A percentile compares a stretch with the other conserved stretches of the same genome.
Conservation (phyloP, 495 filamentous ascomycete genomes). For the Podospora tetraspora region DNA sequence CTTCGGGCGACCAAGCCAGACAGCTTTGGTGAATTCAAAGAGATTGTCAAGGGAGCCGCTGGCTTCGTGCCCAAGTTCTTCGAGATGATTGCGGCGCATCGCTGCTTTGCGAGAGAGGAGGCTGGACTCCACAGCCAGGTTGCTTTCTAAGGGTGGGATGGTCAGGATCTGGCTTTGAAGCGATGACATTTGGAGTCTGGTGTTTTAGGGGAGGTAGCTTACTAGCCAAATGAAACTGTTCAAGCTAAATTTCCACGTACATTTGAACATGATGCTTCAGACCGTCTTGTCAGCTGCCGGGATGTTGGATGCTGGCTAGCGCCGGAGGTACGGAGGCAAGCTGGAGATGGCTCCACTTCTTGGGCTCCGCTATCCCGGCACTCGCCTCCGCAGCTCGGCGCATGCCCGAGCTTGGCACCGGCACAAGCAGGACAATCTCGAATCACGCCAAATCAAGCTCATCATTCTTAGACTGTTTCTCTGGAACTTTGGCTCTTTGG, state of each 20-base stretch:
- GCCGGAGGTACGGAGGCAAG: background rate
- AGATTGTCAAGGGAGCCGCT: constrained; percentile 56
- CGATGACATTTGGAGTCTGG: background rate
- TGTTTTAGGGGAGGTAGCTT: background rate
- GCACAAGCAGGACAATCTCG: too few relatives aligned
- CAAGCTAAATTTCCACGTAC: background rate
- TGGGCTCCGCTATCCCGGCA: too few relatives aligned
- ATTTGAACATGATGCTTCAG: too few relatives aligned
- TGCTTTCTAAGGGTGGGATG: constrained; percentile 33
- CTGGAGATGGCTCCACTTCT: background rate
- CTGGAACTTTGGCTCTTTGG: too few relatives aligned
- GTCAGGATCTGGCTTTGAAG: background rate
- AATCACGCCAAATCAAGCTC: background rate
- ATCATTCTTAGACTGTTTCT: background rate
- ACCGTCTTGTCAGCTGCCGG: background rate
- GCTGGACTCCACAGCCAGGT: constrained; percentile 54
- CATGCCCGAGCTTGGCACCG: background rate
- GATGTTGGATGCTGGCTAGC: background rate
- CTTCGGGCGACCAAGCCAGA: constrained; percentile 48
- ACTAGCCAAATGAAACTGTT: background rate
- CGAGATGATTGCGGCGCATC: constrained; percentile 61
- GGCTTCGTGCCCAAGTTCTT: constrained; percentile 60
- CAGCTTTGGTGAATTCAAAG: constrained; percentile 49
- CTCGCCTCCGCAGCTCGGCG: background rate
- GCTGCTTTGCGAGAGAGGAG: constrained; percentile 67